phyloP scores from a whole-genome alignment of 2,329 filamentous ascomycete genomes.

The Cladosporium cucumerinum region DNA sequence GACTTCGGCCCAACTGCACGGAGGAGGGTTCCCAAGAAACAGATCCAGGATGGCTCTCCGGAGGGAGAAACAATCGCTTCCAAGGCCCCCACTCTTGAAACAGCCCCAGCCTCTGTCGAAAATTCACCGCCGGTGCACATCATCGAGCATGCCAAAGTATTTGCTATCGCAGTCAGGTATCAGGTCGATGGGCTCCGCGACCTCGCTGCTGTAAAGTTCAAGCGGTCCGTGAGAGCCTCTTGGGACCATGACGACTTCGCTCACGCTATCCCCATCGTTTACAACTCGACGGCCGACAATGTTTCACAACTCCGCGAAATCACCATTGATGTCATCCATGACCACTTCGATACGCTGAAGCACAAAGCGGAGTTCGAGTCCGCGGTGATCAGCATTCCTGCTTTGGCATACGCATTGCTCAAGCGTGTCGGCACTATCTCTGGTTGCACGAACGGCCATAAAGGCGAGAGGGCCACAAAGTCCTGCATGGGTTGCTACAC shows the following conservation, averaged over 20 bases:
- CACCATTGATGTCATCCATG: neutral
- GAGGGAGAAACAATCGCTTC: too few relatives aligned
- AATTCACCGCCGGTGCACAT: neutral
- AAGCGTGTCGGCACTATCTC: neutral
- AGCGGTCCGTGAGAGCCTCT: conserved; percentile 34
- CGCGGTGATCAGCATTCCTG: neutral
- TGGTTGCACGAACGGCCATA: neutral
- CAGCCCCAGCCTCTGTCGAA: neutral
- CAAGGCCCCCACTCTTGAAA: neutral
- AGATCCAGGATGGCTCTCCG: too few relatives aligned
- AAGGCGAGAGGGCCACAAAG: neutral
- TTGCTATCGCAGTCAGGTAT: conserved; percentile 44
- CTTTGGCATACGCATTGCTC: neutral
- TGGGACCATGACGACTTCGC: conserved; percentile 36
- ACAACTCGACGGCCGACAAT: conserved; percentile 41
- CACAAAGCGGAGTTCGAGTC: neutral
- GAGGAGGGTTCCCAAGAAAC: too few relatives aligned
- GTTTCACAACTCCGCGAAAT: conserved; percentile 40
- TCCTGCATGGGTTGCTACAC: neutral
- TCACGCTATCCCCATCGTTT: conserved; percentile 40
- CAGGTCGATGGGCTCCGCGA: conserved; percentile 40
- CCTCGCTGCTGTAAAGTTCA: conserved; percentile 40
- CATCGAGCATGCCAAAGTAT: conserved; percentile 40
- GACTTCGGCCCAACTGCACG: too few relatives aligned
- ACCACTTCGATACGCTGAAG: neutral